phyloP scores from a whole-genome alignment of 2,329 filamentous ascomycete genomes.

The Botrytis elliptica region DNA sequence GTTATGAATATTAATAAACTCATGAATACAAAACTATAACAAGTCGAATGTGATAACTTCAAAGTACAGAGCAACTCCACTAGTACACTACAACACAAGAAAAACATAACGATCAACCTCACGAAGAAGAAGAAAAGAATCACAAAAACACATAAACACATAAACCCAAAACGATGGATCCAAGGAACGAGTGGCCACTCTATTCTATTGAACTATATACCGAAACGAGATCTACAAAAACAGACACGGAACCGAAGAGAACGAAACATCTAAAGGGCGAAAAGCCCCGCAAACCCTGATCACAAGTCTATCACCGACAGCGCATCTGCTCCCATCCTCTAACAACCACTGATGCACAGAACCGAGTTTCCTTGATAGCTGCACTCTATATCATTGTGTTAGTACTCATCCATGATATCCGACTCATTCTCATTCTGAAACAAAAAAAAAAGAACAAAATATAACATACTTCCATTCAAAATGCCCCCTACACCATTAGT shows the following conservation, averaged over 20 bases:
- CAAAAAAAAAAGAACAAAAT: too few relatives aligned
- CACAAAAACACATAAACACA: neutral
- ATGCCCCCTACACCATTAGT: neutral
- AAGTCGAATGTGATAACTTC: neutral
- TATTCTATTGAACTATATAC: neutral
- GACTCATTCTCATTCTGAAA: too few relatives aligned
- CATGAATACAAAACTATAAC: rapidly evolving
- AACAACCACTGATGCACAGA: neutral
- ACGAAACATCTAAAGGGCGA: neutral
- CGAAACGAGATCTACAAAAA: neutral
- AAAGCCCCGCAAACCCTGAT: neutral
- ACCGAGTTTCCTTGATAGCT: neutral
- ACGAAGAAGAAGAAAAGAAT: neutral
- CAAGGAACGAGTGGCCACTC: neutral
- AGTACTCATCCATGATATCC: neutral
- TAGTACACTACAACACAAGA: neutral
- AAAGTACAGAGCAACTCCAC: neutral
- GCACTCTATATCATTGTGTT: neutral
- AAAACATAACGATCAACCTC: rapidly evolving
- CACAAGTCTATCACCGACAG: neutral
- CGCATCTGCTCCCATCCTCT: neutral
- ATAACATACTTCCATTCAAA: neutral
- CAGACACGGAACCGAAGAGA: neutral
- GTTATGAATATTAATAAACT: rapidly evolving
- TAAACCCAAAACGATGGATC: neutral